These are phyloP conservation scores for Corylus americana DNA, from an alignment of 306 rosid species.

Conservation along the genomic window DNA sequence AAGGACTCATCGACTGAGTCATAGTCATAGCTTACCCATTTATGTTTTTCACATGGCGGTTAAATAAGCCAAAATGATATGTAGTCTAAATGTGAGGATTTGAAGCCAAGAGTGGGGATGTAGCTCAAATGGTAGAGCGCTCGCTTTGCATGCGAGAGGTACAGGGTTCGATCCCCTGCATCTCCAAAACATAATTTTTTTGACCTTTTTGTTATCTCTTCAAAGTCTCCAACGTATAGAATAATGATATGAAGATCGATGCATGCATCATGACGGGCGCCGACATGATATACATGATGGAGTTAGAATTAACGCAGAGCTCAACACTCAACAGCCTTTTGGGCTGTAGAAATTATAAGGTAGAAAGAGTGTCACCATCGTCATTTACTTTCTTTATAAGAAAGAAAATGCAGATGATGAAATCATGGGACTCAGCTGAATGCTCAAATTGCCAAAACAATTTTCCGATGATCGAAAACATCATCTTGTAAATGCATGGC, in stretches of 20 bases:
- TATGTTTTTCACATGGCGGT: conserved; percentile 28
- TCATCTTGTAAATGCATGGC: background rate
- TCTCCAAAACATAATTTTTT: too few species aligned
- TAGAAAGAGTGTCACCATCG: background rate
- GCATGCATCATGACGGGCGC: background rate
- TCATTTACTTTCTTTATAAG: background rate
- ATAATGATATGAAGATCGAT: background rate
- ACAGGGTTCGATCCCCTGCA: too few species aligned
- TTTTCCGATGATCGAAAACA: too few species aligned
- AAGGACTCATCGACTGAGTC: too few species aligned
- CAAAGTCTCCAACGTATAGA: background rate
- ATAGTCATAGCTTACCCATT: conserved; percentile 1
- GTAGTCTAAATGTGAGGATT: too few species aligned
- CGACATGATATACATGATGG: too few species aligned
- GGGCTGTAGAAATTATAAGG: too few species aligned
- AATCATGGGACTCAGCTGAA: background rate
- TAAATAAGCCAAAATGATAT: too few species aligned
- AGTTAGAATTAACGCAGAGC: too few species aligned
- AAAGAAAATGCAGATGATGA: background rate
- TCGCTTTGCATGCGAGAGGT: too few species aligned
- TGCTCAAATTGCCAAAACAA: background rate
- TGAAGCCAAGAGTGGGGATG: too few species aligned
- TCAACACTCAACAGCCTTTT: background rate
- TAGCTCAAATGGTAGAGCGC: too few species aligned
- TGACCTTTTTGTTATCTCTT: background rate